Conservation (phyloP, 306 rosid genomes). For the Begonia loranthoides region DNA sequence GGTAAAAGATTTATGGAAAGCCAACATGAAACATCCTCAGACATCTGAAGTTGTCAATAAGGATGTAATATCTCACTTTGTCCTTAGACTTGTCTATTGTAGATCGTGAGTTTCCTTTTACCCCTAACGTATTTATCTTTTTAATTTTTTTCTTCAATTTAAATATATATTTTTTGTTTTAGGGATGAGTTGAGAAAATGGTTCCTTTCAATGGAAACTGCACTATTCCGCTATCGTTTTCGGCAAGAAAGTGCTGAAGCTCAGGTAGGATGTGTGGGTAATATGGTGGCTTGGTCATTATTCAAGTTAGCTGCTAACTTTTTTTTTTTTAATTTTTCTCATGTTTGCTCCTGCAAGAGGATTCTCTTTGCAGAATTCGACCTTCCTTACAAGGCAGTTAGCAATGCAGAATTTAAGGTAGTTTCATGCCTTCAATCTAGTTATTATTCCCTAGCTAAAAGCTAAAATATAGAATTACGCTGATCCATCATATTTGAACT, state of each 20-base stretch:
- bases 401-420: slow-evolving; percentile 67
- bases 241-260: slow-evolving; percentile 31
- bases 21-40: slow-evolving; percentile 54
- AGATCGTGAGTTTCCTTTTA: slow-evolving; percentile 44
- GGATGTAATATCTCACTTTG: slow-evolving; percentile 92
- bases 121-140: neutral
- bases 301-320: slow-evolving; percentile 11
- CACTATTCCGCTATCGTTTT: slow-evolving; percentile 71
- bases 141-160: slow-evolving; percentile 2
- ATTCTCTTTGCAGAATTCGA: slow-evolving; percentile 53
- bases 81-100: slow-evolving; percentile 79
- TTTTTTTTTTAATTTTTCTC: slow-evolving; percentile 10
- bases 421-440: slow-evolving; percentile 7
- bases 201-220: slow-evolving; percentile 83
- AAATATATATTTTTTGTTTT: slow-evolving; percentile 3
- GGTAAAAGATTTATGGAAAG: slow-evolving; percentile 44
- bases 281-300: slow-evolving; percentile 3
- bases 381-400: slow-evolving; percentile 55
- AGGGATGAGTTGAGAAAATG: slow-evolving; percentile 95
- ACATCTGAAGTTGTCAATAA: slow-evolving; percentile 51
- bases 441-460: neutral
- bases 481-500: no score
- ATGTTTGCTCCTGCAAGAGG: slow-evolving; percentile 36
- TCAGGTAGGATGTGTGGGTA: slow-evolving; percentile 37
- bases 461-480: neutral